Base-by-base conservation (phyloP, 2,329 filamentous ascomycete genomes). In the Magnaporthiopsis incrustans region DNA sequence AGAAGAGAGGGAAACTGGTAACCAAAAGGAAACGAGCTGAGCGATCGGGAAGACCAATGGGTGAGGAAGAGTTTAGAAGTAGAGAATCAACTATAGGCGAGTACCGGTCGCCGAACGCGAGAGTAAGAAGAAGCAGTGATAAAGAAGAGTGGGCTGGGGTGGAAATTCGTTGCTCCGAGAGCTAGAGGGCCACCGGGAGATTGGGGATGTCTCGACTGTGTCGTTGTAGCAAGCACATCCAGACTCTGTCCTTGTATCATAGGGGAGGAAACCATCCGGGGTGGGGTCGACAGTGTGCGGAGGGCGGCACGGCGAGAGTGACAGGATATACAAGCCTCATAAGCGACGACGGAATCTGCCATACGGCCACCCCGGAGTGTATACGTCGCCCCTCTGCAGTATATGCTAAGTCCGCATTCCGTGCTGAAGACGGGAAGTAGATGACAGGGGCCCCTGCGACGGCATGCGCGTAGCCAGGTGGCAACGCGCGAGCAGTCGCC, bases 311-410 rank as follows among this genome's bases (percentile, higher is more conserved):
- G 44, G n/a, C 8, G 18, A 53, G 44, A 11, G n/a, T 53, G 44
- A 6, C 44, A 38, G 27, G 53, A 62, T 30, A 25, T 27, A 56
- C 60, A 62, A 56, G 60, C 60, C 7, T 62, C 38, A 56, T 57
- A 62, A 62, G 44, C 60, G 60, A 62, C 44, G n/a, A 18, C 61
- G 7, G 50, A 57, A 59, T 27, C 62, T 63, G 53, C 62, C 60
- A 14, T 22, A 30, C n/a, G 35, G 57, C 15, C 62, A 64, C 57
- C 57, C 62, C 62, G 62, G 22, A 1, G 6, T 44, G 38, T 44
- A 7, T 35, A 12, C 27, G 53, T 60, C 38, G 57, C 62, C 50
- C 60, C 33, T 30, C 57, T 22, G 57, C n/a, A 32, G 58, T 11
- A 35, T 22, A 18, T 8, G 11, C 18, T 22, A 53, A 12, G 33